Conservation (phyloP, 169 alveolate species). For the Eimeria necatrix region DNA sequence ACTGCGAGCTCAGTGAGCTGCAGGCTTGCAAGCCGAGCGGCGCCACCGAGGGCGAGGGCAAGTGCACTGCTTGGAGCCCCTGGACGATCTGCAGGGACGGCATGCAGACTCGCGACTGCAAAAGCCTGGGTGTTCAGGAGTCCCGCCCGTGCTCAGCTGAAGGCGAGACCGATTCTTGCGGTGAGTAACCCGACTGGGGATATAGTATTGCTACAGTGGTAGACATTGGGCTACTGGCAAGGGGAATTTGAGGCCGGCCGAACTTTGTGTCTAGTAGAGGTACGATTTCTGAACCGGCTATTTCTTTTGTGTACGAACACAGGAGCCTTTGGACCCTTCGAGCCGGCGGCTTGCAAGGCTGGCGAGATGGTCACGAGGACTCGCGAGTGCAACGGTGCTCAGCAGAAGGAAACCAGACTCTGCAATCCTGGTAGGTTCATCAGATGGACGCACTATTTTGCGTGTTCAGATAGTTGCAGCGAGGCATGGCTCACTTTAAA, state of each 20-base stretch:
- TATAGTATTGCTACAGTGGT: too few species aligned
- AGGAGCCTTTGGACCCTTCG: slow-evolving; percentile 44
- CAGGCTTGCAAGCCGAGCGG: slow-evolving; percentile 21
- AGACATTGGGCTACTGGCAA: too few species aligned
- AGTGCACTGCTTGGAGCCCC: slow-evolving; percentile 42
- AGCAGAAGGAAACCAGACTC: slow-evolving; percentile 34
- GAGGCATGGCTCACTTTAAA: too few species aligned
- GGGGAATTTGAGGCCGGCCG: too few species aligned
- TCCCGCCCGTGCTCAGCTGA: slow-evolving; percentile 20
- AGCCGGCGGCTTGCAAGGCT: slow-evolving; percentile 3
- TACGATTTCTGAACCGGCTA: too few species aligned
- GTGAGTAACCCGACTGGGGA: background rate
- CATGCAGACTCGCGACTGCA: slow-evolving; percentile 46
- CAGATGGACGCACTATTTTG: too few species aligned
- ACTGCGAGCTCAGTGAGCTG: slow-evolving; percentile 8
- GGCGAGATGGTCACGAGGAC: slow-evolving; percentile 28
- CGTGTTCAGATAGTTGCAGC: too few species aligned
- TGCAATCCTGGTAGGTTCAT: background rate
- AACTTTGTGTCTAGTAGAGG: too few species aligned
- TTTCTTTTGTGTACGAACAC: background rate
- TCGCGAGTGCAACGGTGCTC: background rate
- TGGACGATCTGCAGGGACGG: slow-evolving; percentile 46
- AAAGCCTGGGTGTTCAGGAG: background rate
- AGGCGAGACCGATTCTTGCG: background rate
- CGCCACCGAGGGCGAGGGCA: background rate